Base-by-base conservation (phyloP, 2,329 filamentous ascomycete genomes). In the Aureobasidium leucospermi region DNA sequence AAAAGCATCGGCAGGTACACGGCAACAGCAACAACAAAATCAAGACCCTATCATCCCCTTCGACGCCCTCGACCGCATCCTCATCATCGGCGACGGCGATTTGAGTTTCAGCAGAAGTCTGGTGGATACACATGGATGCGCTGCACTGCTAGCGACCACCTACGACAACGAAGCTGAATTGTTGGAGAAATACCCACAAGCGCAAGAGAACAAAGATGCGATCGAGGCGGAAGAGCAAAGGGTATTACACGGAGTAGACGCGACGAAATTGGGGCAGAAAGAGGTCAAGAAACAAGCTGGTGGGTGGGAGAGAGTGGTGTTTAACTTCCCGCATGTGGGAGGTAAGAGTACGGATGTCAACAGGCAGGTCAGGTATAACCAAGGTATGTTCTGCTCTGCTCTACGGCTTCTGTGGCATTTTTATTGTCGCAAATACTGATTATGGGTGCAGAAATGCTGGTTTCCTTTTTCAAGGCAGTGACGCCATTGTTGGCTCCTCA, bases 271-370 rank as follows among this genome's bases (percentile, higher is more conserved):
- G 69, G 60, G 62, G 15, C 61, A 69, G 46, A 80, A 77, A 62
- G 68, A 75, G 19, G 67, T 80, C 42, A 76, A 74, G 48, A 75
- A 72, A 28, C 73, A 72, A 6, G 43, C 42, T 6, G 68, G 66
- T 60, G 73, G 77, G 4, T 92, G 88, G 79, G 86, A 96, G 72
- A 82, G 85, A 60, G 86, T 97, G 63, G 80, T 93, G 65, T 99
- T 97, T 83, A 96, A 96, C 79, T 99, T 99, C 74, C 94, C 94
- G 38, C 94, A 99, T 76, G 88, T 95, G 3, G 94, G 94, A 64
- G 94, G 94, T 47, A 86, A 95, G 68, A 88, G 85, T 64, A 97
- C 88, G 66, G 92, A 97, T 76, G 88, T 96, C 59, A 96, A 96
- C 76, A 82, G 94, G 38, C 94, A 99, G 75, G 91, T 96, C 13